Conservation (phyloP, 345 rosid genomes). For the Luvunga scandens region DNA sequence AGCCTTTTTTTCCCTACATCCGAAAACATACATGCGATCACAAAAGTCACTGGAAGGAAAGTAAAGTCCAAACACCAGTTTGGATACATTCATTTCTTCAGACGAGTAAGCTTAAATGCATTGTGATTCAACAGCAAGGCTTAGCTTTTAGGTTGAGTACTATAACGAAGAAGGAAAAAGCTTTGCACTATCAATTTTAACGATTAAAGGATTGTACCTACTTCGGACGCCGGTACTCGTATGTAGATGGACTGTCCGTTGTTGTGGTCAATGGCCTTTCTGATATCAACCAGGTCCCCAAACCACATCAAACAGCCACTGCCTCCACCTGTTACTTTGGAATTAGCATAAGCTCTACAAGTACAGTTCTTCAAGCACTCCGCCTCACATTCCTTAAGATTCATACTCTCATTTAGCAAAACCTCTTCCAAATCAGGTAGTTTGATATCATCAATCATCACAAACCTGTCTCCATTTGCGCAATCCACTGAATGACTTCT, state of each 20-base stretch:
- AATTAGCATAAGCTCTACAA: slow-evolving; percentile 30
- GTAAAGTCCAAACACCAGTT: no score
- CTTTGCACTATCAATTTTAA: no score
- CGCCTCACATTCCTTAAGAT: slow-evolving; percentile 24
- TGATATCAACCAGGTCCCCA: slow-evolving; percentile 25
- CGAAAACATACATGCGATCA: neutral
- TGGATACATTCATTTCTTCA: no score
- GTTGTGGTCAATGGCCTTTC: neutral
- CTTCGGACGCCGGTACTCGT: slow-evolving; percentile 17
- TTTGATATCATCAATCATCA: slow-evolving; percentile 31
- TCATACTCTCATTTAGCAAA: slow-evolving; percentile 17
- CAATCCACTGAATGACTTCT: slow-evolving; percentile 14
- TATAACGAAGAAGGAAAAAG: no score
- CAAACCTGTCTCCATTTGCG: slow-evolving; percentile 12
- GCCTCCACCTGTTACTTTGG: slow-evolving; percentile 22
- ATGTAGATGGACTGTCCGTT: slow-evolving; percentile 28
- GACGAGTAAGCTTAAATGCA: neutral
- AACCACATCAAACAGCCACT: slow-evolving; percentile 41
- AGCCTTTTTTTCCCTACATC: neutral
- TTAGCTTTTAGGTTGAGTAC: no score
- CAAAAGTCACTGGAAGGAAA: neutral
- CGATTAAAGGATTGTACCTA: slow-evolving; percentile 15
- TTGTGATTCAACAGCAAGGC: neutral
- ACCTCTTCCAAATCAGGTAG: neutral
- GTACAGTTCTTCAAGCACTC: slow-evolving; percentile 27